These are phyloP conservation scores for Plasmopara muralis DNA, from an alignment of 352 stramenopile genomes.

Conservation along the genomic window DNA sequence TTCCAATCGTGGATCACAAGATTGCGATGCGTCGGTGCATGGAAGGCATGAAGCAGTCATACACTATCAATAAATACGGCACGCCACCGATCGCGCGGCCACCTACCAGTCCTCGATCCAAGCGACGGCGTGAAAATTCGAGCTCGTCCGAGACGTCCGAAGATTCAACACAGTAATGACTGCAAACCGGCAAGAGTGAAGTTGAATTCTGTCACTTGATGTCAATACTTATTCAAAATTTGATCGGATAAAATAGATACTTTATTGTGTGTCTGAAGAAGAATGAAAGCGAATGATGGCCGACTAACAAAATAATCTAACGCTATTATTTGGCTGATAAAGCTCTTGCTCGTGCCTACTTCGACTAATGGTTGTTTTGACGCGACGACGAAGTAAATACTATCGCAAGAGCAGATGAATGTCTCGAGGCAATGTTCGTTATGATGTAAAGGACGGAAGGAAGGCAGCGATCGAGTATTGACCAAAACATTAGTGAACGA, in stretches of 20 bases:
- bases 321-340: neutral
- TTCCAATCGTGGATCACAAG: constrained; percentile 93
- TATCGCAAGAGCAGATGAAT: neutral
- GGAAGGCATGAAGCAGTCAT: constrained; percentile 87
- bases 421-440: neutral
- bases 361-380: constrained; percentile 10
- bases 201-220: constrained; percentile 2
- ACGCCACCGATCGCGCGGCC: constrained; percentile 11
- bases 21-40: constrained; percentile 87
- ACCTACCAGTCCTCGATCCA: constrained; percentile 20
- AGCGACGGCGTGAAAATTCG: constrained; percentile 32
- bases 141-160: constrained; percentile 30
- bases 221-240: constrained; percentile 5
- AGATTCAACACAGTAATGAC: constrained; percentile 16
- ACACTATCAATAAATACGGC: constrained; percentile 44
- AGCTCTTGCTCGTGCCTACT: constrained; percentile 6
- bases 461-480: constrained; percentile 1
- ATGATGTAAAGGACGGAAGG: constrained; percentile 4
- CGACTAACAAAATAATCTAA: constrained; percentile 7
- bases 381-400: constrained; percentile 5
- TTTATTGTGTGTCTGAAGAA: constrained; percentile 1
- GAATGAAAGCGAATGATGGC: constrained; percentile 22
- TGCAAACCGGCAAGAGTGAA: neutral
- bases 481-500: constrained; percentile 1
- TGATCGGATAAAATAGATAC: constrained; percentile 19